Conservation (phyloP, 495 filamentous ascomycete species). For the Cairneyella variabilis region DNA sequence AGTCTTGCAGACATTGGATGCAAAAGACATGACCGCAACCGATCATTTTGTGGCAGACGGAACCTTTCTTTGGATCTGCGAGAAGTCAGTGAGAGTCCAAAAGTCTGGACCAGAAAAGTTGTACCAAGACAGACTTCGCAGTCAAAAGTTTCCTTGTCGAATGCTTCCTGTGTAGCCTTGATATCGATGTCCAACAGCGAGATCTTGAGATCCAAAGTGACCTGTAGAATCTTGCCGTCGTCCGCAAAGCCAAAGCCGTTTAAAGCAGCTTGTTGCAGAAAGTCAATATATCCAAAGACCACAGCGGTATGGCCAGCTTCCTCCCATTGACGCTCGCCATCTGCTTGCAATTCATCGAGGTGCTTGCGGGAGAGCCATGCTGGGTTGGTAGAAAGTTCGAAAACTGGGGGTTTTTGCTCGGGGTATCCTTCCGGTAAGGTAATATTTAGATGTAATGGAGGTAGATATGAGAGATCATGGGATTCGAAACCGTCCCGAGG, state of each 20-base stretch:
- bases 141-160: constrained; percentile 81
- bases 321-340: constrained; percentile 70
- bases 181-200: constrained; percentile 76
- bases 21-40: constrained; percentile 92
- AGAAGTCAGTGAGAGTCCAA: constrained; percentile 5
- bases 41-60: constrained; percentile 69
- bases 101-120: background rate
- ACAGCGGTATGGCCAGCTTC: constrained; percentile 74
- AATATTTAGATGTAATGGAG: constrained; percentile 66
- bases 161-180: constrained; percentile 64
- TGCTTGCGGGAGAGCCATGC: constrained; percentile 65
- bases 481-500: constrained; percentile 38
- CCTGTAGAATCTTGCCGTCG: constrained; percentile 43
- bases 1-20: constrained; percentile 75
- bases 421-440: constrained; percentile 76
- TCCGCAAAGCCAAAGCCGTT: constrained; percentile 68
- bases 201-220: constrained; percentile 61
- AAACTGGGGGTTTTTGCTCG: constrained; percentile 55
- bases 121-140: constrained; percentile 75
- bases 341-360: constrained; percentile 53
- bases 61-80: constrained; percentile 82
- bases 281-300: constrained; percentile 82
- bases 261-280: constrained; percentile 76
- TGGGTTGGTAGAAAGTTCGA: constrained; percentile 60
- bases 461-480: constrained; percentile 69